phyloP scores from a whole-genome alignment of 257 asterid species.

The Anisodus tanguticus region DNA sequence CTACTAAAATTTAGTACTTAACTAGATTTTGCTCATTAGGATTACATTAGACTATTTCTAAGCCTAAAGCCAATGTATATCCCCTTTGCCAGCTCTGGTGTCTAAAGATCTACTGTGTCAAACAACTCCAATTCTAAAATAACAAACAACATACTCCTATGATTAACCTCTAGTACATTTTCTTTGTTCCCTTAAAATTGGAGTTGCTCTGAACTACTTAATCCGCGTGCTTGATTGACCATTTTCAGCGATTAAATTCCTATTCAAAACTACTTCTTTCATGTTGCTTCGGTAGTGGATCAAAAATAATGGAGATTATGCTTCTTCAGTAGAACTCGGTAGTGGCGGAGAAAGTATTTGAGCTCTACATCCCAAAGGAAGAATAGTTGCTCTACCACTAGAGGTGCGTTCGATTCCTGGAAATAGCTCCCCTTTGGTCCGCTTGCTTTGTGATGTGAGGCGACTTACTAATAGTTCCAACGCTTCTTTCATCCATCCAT shows the following conservation, averaged over 20 bases:
- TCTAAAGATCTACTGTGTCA: neutral
- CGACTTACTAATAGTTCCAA: slow-evolving; percentile 42
- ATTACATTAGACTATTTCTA: neutral
- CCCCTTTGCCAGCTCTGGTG: neutral
- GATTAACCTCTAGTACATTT: neutral
- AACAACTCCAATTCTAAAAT: slow-evolving; percentile 5
- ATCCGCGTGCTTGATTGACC: neutral
- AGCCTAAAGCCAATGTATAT: neutral
- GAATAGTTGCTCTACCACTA: neutral
- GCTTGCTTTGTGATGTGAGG: slow-evolving; percentile 28
- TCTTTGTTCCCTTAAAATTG: neutral
- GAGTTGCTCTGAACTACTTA: neutral
- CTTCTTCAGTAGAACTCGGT: slow-evolving; percentile 23
- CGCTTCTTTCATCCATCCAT: slow-evolving; percentile 58
- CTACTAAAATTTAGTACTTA: neutral
- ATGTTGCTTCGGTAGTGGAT: neutral
- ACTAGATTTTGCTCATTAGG: neutral
- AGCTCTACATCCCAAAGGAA: slow-evolving; percentile 28
- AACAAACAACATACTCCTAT: neutral
- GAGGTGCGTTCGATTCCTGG: neutral
- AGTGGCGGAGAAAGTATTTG: slow-evolving; percentile 13
- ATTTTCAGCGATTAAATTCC: neutral
- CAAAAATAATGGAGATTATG: neutral
- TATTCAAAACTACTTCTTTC: slow-evolving; percentile 7
- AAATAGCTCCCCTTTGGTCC: slow-evolving; percentile 6